Base-by-base conservation (phyloP, 768 basidiomycete genomes). In the Naganishia onofrii region DNA sequence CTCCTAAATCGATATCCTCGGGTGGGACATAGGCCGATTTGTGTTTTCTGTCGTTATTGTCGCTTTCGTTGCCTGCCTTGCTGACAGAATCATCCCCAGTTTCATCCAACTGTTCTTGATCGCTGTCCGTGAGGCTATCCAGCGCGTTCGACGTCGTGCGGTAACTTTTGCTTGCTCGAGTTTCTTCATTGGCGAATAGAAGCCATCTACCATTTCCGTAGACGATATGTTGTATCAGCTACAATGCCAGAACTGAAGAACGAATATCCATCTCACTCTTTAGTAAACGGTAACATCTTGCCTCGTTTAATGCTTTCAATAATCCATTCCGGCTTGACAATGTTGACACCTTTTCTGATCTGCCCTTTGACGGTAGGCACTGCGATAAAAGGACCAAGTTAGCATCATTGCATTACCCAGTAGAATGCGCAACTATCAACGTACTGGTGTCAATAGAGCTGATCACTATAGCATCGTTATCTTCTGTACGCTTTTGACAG, bases 311-410 rank as follows among this genome's bases (percentile, higher is more conserved):
- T 84, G 28, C 89, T 93, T 76, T 93, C 90, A 44, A 84, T 76
- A 66, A 98, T 83, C 93, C 93, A 98, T 32, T 85, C 82, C 0
- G 94, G 91, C 67, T 85, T 88, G 70, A 95, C 82, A 60, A 95
- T 87, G 72, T 92, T 89, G 13, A 69, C 21, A 67, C 87, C 83
- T 0, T 84, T 83, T 3, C 85, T 88, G 74, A 90, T 91, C 68
- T 88, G 84, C 63, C 92, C 88, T 87, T 79, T 78, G 86, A 88
- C 74, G 91, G 83, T 74, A 90, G 87, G 68, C 32, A 58, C 68
- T 69, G 46, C 4, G 46, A 36, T 23, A 34, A 12, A 51, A 21
- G 10, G 1, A 12, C 19, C 32, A 48, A 42, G 23, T 23, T 6
- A 26, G 42, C 32, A 36, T n/a, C 12, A 5, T 34, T 31, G 57